phyloP scores from a whole-genome alignment of 495 filamentous ascomycete species.

The Opeltia flavorubescens region DNA sequence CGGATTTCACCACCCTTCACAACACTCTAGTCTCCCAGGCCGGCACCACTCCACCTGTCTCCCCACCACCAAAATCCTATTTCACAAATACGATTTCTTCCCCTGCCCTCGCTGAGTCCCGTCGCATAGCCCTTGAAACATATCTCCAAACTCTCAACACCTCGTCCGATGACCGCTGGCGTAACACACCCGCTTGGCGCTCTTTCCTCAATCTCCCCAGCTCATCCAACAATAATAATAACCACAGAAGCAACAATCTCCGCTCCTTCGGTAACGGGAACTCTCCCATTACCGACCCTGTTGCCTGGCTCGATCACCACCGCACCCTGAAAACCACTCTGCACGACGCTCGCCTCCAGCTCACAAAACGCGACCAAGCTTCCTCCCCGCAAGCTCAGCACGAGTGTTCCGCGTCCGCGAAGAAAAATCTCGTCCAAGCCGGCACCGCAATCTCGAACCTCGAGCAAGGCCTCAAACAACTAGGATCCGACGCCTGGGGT shows the following conservation, averaged over 20 bases:
- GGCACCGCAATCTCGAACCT: conserved; percentile 51
- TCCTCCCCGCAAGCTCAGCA: conserved; percentile 50
- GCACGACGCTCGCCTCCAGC: conserved; percentile 63
- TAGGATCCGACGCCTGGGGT: conserved; percentile 22
- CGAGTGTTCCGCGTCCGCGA: conserved; percentile 70
- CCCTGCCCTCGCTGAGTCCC: conserved; percentile 63
- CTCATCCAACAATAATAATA: conserved; percentile 29
- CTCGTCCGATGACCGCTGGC: conserved; percentile 64
- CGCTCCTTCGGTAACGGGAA: conserved; percentile 31
- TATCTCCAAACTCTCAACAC: conserved; percentile 77
- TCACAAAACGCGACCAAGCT: conserved; percentile 66
- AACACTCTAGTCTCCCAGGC: conserved; percentile 47
- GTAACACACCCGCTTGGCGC: conserved; percentile 71
- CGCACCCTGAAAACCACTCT: conserved; percentile 68
- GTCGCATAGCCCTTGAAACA: conserved; percentile 58
- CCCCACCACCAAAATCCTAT: conserved; percentile 76
- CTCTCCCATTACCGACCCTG: conserved; percentile 52
- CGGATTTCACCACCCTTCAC: conserved; percentile 75
- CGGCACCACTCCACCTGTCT: conserved; percentile 43
- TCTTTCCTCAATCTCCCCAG: conserved; percentile 73
- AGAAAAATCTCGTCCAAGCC: conserved; percentile 65
- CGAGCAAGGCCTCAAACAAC: conserved; percentile 52
- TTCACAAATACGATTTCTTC: conserved; percentile 65
- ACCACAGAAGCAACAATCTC: conserved; percentile 24
- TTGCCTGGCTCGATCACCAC: conserved; percentile 77